Evolutionary conservation across 805 yeast species (phyloP).

Genomic region (Cyberlindnera galapagoensis): DNA sequence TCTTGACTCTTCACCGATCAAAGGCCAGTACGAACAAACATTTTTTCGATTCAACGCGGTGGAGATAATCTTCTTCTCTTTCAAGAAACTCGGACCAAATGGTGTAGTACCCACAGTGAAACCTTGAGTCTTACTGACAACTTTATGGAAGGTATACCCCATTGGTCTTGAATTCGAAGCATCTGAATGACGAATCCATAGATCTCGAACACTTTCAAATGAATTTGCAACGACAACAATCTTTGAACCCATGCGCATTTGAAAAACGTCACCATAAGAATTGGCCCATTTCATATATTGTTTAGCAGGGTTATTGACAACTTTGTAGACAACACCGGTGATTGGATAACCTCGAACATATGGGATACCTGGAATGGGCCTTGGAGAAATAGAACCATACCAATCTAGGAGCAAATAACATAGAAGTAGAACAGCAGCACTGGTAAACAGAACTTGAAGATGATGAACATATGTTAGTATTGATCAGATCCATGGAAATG

Average conservation of each 20-base stretch:
- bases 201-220: constrained; percentile 41
- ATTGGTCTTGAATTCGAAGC: constrained; percentile 64
- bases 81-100: constrained; percentile 38
- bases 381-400: constrained; percentile 24
- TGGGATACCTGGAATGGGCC: constrained; percentile 32
- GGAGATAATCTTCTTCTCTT: constrained; percentile 43
- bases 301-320: constrained; percentile 42
- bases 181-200: constrained; percentile 46
- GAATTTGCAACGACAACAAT: constrained; percentile 64
- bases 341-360: constrained; percentile 42
- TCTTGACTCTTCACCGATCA: constrained; percentile 36
- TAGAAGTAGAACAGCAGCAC: too few relatives aligned
- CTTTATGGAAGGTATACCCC: constrained; percentile 59
- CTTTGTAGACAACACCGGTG: constrained; percentile 43
- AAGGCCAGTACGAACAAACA: constrained; percentile 25
- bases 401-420: too few relatives aligned
- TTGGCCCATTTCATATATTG: constrained; percentile 39
- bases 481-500: too few relatives aligned
- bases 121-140: constrained; percentile 49
- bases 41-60: constrained; percentile 33
- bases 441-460: too few relatives aligned
- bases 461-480: too few relatives aligned
- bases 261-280: constrained; percentile 46
- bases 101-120: constrained; percentile 66
- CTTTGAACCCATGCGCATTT: constrained; percentile 52